These are phyloP conservation scores for Microdochium paspali DNA, from an alignment of 2,329 filamentous ascomycete species.

Conservation along the genomic window DNA sequence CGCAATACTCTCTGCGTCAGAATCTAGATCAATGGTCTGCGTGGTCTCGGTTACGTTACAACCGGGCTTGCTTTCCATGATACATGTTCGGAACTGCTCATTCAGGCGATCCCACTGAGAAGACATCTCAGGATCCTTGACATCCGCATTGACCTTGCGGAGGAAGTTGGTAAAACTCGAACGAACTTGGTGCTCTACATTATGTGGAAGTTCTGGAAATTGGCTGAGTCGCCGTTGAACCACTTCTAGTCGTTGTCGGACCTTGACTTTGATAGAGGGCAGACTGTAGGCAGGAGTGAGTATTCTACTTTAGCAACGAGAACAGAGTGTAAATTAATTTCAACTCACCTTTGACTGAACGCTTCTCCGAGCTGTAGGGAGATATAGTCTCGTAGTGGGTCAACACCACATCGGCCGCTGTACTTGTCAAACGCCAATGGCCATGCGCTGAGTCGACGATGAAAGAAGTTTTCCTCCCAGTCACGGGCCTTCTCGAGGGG, in stretches of 20 bases:
- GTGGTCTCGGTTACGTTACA: slow-evolving; percentile 15
- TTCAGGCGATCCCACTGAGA: slow-evolving; percentile 21
- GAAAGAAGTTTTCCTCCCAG: slow-evolving; percentile 45
- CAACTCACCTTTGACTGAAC: slow-evolving; percentile 39
- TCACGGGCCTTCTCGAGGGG: slow-evolving; percentile 39
- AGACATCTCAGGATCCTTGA: slow-evolving; percentile 37
- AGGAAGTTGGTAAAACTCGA: slow-evolving; percentile 50
- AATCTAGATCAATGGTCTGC: slow-evolving; percentile 16
- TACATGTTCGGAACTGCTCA: slow-evolving; percentile 20
- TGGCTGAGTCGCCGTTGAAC: slow-evolving; percentile 45
- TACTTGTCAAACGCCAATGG: slow-evolving; percentile 37
- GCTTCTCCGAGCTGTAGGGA: slow-evolving; percentile 43
- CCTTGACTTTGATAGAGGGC: slow-evolving; percentile 43
- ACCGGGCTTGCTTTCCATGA: slow-evolving; percentile 21
- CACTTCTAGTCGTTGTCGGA: slow-evolving; percentile 33
- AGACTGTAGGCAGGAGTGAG: slow-evolving; percentile 23
- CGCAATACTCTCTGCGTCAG: slow-evolving; percentile 15
- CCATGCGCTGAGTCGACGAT: slow-evolving; percentile 31
- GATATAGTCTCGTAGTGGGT: slow-evolving; percentile 40
- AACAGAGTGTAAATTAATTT: too few species aligned
- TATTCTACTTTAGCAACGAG: too few species aligned
- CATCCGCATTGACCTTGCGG: slow-evolving; percentile 37
- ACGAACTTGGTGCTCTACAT: slow-evolving; percentile 57
- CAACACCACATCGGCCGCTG: slow-evolving; percentile 40
- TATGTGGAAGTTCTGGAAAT: slow-evolving; percentile 59